Conservation (phyloP, 495 filamentous ascomycete species). For the Penicillium alfredii region DNA sequence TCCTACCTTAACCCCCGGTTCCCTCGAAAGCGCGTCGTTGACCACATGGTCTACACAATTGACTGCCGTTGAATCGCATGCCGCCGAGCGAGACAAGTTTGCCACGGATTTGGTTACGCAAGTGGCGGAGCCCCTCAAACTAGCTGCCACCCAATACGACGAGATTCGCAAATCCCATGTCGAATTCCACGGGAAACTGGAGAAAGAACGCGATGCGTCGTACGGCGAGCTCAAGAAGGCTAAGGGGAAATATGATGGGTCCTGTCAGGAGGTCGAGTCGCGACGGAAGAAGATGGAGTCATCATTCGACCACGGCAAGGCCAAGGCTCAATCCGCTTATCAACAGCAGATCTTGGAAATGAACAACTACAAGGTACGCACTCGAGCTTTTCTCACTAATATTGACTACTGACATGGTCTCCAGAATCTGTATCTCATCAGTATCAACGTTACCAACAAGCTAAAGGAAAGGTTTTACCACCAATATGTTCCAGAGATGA, state of each 20-base stretch:
- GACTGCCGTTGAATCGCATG: slow-evolving; percentile 77
- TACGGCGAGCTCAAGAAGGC: slow-evolving; percentile 84
- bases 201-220: slow-evolving; percentile 77
- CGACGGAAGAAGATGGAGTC: slow-evolving; percentile 90
- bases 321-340: slow-evolving; percentile 82
- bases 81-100: slow-evolving; percentile 82
- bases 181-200: slow-evolving; percentile 80
- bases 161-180: slow-evolving; percentile 88
- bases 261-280: slow-evolving; percentile 91
- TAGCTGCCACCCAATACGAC: slow-evolving; percentile 67
- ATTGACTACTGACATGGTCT: slow-evolving; percentile 12
- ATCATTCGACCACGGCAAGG: slow-evolving; percentile 73
- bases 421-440: slow-evolving; percentile 89
- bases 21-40: slow-evolving; percentile 89
- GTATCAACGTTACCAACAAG: slow-evolving; percentile 92
- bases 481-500: slow-evolving; percentile 88
- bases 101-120: slow-evolving; percentile 66
- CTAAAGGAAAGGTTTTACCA: slow-evolving; percentile 95
- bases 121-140: slow-evolving; percentile 79
- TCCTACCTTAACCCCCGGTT: slow-evolving; percentile 88
- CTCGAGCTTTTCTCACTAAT: slow-evolving; percentile 1
- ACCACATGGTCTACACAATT: slow-evolving; percentile 97
- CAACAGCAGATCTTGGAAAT: slow-evolving; percentile 88
- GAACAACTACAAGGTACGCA: slow-evolving; percentile 79
- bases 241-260: slow-evolving; percentile 87